Evolutionary conservation across 768 basidiomycete genomes (phyloP).

Genomic region (Mycena alexandri): DNA sequence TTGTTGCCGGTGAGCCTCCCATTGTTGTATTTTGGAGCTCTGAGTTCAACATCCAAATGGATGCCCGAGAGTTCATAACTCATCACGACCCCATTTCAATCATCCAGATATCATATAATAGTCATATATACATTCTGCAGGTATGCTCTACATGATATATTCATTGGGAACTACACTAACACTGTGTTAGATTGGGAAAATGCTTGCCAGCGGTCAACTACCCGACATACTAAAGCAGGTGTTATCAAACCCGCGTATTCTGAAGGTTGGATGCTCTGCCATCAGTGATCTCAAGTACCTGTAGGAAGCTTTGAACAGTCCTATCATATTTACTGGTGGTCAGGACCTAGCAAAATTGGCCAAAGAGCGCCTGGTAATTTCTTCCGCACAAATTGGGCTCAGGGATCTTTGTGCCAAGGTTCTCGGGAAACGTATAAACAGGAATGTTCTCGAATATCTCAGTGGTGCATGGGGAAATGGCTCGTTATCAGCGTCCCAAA

Average conservation of each 20-base stretch:
- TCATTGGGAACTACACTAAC: too few species aligned
- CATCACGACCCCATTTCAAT: neutral
- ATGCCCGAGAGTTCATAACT: neutral
- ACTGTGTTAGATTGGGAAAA: too few species aligned
- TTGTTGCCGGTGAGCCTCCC: too few species aligned
- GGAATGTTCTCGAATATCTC: slow-evolving; percentile 36
- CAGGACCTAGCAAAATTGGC: slow-evolving; percentile 24
- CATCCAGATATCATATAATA: too few species aligned
- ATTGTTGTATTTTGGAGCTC: slow-evolving; percentile 11
- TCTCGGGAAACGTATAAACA: slow-evolving; percentile 39
- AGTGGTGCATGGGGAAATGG: slow-evolving; percentile 29
- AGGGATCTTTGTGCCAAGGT: slow-evolving; percentile 47
- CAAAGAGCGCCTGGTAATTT: slow-evolving; percentile 41
- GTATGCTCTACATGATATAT: too few species aligned
- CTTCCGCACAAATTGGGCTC: slow-evolving; percentile 41
- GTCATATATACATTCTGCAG: too few species aligned
- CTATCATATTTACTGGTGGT: slow-evolving; percentile 26
- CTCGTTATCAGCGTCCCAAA: neutral
- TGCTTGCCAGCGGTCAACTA: too few species aligned
- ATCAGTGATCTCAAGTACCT: slow-evolving; percentile 15
- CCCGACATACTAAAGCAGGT: too few species aligned
- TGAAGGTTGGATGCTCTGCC: too few species aligned
- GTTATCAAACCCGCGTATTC: neutral
- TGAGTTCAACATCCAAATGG: slow-evolving; percentile 18
- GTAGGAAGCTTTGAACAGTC: neutral